Conservation (phyloP, 495 filamentous ascomycete species). For the Penicillium coffeae region DNA sequence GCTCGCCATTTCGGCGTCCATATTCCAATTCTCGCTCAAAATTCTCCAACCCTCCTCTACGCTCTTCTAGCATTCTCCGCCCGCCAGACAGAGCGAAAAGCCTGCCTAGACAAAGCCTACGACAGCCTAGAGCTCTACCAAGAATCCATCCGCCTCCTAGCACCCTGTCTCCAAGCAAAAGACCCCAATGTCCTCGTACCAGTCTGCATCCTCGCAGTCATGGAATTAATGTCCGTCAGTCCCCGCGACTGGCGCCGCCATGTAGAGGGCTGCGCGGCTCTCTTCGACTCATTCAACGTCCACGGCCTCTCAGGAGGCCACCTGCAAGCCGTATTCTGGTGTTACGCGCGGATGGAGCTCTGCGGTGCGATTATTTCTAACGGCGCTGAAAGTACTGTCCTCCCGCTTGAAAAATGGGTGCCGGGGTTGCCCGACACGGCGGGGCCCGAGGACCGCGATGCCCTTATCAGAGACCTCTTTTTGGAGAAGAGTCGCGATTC, state of each 20-base stretch:
- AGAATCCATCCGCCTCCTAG: constrained; percentile 31
- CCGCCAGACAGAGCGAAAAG: constrained; percentile 32
- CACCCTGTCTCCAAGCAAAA: constrained; percentile 25
- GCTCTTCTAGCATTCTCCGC: constrained; percentile 37
- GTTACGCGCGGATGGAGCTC: constrained; percentile 41
- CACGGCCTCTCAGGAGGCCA: constrained; percentile 33
- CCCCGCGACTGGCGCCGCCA: constrained; percentile 38
- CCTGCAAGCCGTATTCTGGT: constrained; percentile 42
- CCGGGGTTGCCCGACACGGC: constrained; percentile 16
- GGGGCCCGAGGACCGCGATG: constrained; percentile 13
- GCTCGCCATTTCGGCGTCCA: constrained; percentile 30
- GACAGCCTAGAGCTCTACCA: constrained; percentile 38
- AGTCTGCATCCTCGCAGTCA: constrained; percentile 27
- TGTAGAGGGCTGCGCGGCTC: constrained; percentile 39
- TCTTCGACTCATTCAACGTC: constrained; percentile 33
- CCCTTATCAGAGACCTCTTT: constrained; percentile 20
- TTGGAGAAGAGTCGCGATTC: constrained; percentile 17
- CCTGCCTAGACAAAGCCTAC: constrained; percentile 26
- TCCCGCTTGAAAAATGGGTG: constrained; percentile 32
- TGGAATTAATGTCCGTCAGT: constrained; percentile 43
- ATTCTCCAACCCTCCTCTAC: constrained; percentile 30
- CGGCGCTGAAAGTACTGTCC: constrained; percentile 32
- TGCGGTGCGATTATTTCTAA: constrained; percentile 40
- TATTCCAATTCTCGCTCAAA: constrained; percentile 29
- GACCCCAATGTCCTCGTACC: constrained; percentile 32